Evolutionary conservation across 768 basidiomycete genomes (phyloP).

Genomic region (Panellus pusillus): DNA sequence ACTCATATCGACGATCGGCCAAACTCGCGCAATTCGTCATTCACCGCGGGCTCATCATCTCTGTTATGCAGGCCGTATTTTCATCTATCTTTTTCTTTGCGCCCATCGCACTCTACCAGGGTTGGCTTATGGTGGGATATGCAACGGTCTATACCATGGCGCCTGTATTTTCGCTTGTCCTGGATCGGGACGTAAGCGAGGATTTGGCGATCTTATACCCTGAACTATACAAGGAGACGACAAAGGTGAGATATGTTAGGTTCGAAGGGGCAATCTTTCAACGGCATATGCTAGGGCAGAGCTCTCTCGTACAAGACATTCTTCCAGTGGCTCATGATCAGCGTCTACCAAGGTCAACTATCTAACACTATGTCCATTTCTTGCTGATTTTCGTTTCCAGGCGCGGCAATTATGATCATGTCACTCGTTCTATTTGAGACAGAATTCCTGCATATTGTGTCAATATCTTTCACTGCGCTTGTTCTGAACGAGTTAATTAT

Average conservation of each 20-base stretch:
- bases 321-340: slow-evolving; percentile 97
- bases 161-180: slow-evolving; percentile 94
- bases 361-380: neutral
- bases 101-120: slow-evolving; percentile 96
- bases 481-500: slow-evolving; percentile 97
- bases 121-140: slow-evolving; percentile 97
- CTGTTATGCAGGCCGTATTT: slow-evolving; percentile 97
- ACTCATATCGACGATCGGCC: slow-evolving; percentile 96
- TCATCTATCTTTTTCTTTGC: slow-evolving; percentile 92
- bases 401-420: slow-evolving; percentile 98
- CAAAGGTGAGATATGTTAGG: slow-evolving; percentile 61
- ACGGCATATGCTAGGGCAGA: slow-evolving; percentile 64
- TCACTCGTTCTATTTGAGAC: slow-evolving; percentile 95
- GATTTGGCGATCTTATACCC: slow-evolving; percentile 94
- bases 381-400: slow-evolving; percentile 36
- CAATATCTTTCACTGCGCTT: slow-evolving; percentile 96
- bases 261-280: neutral
- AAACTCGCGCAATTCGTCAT: slow-evolving; percentile 99
- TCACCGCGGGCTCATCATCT: slow-evolving; percentile 94
- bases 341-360: slow-evolving; percentile 86
- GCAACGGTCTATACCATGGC: slow-evolving; percentile 98
- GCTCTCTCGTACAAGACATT: slow-evolving; percentile 97
- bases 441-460: slow-evolving; percentile 96
- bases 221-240: slow-evolving; percentile 95
- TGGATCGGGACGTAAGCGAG: slow-evolving; percentile 95